Conservation (phyloP, 202 grass and related monocot species). For the Carex sylvatica region DNA sequence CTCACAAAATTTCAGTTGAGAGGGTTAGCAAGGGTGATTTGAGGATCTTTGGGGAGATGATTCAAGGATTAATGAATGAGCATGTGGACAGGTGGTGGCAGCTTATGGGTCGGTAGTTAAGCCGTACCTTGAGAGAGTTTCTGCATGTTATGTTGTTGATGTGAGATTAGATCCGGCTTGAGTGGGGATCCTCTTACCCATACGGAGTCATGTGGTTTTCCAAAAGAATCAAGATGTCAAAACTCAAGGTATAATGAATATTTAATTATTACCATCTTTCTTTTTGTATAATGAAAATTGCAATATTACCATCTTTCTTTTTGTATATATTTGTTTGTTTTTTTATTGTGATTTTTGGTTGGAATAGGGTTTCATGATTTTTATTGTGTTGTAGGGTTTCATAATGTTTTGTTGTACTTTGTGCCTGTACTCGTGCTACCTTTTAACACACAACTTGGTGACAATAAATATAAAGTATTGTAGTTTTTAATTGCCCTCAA, state of each 20-base stretch:
- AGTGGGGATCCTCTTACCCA: constrained; percentile 75
- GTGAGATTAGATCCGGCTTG: constrained; percentile 59
- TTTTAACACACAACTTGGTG: not conserved
- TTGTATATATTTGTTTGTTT: not conserved
- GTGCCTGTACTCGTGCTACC: not conserved
- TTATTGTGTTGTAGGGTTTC: not conserved
- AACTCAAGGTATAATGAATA: constrained; percentile 49
- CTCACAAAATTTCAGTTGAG: constrained; percentile 58
- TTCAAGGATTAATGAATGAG: constrained; percentile 53
- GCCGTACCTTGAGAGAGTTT: constrained; percentile 75
- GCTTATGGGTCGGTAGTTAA: constrained; percentile 88
- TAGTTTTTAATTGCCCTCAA: not conserved
- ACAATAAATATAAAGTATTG: not conserved
- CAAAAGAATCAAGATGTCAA: constrained; percentile 50
- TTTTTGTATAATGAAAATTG: constrained; percentile 32
- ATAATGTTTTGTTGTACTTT: not conserved
- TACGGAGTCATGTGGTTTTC: constrained; percentile 24
- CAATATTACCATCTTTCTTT: not conserved
- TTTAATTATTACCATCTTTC: not conserved
- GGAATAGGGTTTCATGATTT: not conserved
- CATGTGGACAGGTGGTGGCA: constrained; percentile 63
- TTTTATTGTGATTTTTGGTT: not conserved
- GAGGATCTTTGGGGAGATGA: constrained; percentile 64
- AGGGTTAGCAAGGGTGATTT: constrained; percentile 42
- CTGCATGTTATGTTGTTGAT: constrained; percentile 60